Evolutionary conservation across 2,329 filamentous ascomycete genomes (phyloP), one percentile per base, ranked within the genome.

Genomic region (Leptodontidium sp.): DNA sequence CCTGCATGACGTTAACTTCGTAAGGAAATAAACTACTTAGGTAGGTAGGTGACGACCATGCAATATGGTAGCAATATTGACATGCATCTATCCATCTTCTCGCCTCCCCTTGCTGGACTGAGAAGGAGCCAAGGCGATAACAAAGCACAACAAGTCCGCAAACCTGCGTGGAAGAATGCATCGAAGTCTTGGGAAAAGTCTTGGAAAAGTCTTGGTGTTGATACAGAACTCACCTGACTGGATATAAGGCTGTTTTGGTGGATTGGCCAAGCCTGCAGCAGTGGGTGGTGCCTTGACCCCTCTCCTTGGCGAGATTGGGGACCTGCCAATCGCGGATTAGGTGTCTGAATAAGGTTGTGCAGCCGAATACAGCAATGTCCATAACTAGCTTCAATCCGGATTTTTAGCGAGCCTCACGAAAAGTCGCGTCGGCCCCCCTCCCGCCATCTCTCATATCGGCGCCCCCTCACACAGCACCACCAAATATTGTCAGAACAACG

Each of bases 121-220:
- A 57, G 63, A 49, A 58, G 52, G 38, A 65, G 63, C 63, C 63
- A 65, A 65, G 63, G 52, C 52, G 63, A 65, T 65, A 65, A 49
- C 40, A 47, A 17, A 24, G 8, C 32, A 61, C 2, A 5, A 29
- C 15, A 24, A n/a, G 15, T 38, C 29, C 17, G 3, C 21, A 2
- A 43, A 15, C 55, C 6, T 58, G 35, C 55, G 43, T 38, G 32
- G 35, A 43, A 58, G 8, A 24, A 43, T 58, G 55, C 35, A 40
- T 43, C 50, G 50, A 53, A 64, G n/a, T 3, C 43, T 49, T 55
- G 55, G 14, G n/a, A 12, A 12, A 12, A 64, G 29, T 53, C 62
- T 55, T 64, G 14, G n/a, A 12, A 12, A 12, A 64, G 17, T 52
- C 47, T 64, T 64, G 14, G n/a, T 11, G 21, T 24, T 40, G 11